Evolutionary conservation across 345 rosid genomes (phyloP), one percentile per base, ranked within the genome.

Genomic region (Conringia planisiliqua): DNA sequence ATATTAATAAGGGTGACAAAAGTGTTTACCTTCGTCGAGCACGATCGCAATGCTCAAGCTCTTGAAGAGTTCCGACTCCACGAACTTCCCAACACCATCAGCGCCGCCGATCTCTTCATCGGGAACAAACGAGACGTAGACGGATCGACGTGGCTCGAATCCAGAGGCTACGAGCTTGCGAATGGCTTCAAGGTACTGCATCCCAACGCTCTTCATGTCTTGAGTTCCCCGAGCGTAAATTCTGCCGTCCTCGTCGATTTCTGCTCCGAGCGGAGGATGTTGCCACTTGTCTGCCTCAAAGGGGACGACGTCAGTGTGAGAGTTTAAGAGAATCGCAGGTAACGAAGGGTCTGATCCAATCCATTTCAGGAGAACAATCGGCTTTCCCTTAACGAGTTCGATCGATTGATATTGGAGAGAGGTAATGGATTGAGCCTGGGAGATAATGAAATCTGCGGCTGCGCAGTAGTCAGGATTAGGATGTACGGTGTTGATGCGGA

Each of bases 151-250:
- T 0, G 97, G 97, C 54, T 38, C 50, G 55, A 83, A 93, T 7
- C 88, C 91, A 43, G 83, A 77, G 12, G 79, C 56, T 75, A 73
- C 81, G 65, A 90, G 60, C 73, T 71, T 78, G 12, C 97, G 90
- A 58, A 86, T 71, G 8, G 98, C 97, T 72, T 90, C 96, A 50
- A 90, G 66, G 68, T 93, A 88, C 89, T 90, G 98, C 89, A 83
- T 84, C 5, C 96, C 93, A 8, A 90, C 92, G 43, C 98, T 89
- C 87, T 89, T 93, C 97, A 93, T 93, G 66, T 93, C 98, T 85
- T 90, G 98, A 13, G 93, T 83, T 39, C 98, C 98, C 64, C 98
- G 77, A 11, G 93, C 97, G 30, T 77, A 90, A 64, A 93, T 88
- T 43, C 82, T 81, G 2, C 96, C 98, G 0, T 30, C 54, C 22